Evolutionary conservation across 1,284 basidiomycete species (phyloP).

Genomic region (Mycosarcoma mackinlayi): DNA sequence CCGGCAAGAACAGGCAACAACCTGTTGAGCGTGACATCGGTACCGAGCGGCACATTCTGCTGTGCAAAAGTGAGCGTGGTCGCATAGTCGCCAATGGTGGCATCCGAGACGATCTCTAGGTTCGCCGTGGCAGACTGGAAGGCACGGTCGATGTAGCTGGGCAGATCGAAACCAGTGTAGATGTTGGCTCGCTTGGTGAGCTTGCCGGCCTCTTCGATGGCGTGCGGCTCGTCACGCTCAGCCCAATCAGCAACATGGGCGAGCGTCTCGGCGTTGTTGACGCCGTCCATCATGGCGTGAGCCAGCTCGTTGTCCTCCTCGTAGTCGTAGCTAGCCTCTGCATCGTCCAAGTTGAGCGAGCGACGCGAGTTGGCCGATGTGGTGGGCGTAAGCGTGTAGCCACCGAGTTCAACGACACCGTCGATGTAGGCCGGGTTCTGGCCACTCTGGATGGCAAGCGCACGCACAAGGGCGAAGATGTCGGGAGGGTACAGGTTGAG

Average conservation of each 20-base stretch:
- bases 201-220: slow-evolving; percentile 65
- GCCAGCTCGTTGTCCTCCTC: slow-evolving; percentile 57
- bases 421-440: slow-evolving; percentile 76
- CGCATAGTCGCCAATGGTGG: slow-evolving; percentile 77
- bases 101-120: slow-evolving; percentile 73
- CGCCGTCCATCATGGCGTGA: slow-evolving; percentile 50
- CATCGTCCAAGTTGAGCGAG: slow-evolving; percentile 20
- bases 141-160: slow-evolving; percentile 76
- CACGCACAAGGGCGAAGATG: slow-evolving; percentile 78
- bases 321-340: slow-evolving; percentile 35
- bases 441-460: slow-evolving; percentile 76
- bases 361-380: slow-evolving; percentile 50
- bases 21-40: slow-evolving; percentile 75
- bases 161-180: slow-evolving; percentile 76
- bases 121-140: slow-evolving; percentile 77
- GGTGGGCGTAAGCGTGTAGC: slow-evolving; percentile 74
- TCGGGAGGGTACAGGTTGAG: slow-evolving; percentile 80
- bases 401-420: slow-evolving; percentile 77
- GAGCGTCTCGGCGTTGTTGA: slow-evolving; percentile 68
- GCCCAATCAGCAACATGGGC: slow-evolving; percentile 51
- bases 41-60: slow-evolving; percentile 73
- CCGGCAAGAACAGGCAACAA: slow-evolving; percentile 79
- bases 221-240: slow-evolving; percentile 33
- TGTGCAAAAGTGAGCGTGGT: slow-evolving; percentile 78
- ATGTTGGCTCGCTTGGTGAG: slow-evolving; percentile 69